phyloP scores from a whole-genome alignment of 129 eudicot species.

The Gnaphalium uliginosum region DNA sequence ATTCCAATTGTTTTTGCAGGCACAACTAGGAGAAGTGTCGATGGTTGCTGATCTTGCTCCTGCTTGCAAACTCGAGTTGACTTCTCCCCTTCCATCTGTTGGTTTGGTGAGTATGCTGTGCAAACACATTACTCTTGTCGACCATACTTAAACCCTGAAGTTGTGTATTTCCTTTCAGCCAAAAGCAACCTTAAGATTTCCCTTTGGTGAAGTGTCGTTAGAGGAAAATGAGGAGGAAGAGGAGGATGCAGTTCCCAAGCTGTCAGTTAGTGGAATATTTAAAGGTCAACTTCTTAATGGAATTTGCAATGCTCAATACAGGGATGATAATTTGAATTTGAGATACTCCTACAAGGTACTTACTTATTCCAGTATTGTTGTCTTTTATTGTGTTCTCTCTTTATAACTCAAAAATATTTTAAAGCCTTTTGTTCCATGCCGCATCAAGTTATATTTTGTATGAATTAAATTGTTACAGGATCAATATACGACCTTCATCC shows the following conservation, averaged over 20 bases:
- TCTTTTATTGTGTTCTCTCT: neutral
- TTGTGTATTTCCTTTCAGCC: conserved; percentile 46
- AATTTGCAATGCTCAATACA: conserved; percentile 64
- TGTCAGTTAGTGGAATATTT: conserved; percentile 63
- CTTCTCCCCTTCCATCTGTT: conserved; percentile 64
- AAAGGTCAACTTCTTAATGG: conserved; percentile 67
- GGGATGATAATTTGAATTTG: conserved; percentile 64
- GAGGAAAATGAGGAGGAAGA: conserved; percentile 72
- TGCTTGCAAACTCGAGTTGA: conserved; percentile 64
- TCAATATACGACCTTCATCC: conserved; percentile 68
- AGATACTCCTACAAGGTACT: conserved; percentile 80
- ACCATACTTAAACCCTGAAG: neutral
- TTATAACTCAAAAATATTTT: neutral
- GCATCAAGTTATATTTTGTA: conserved; percentile 1
- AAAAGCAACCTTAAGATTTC: conserved; percentile 70
- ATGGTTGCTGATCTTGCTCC: conserved; percentile 89
- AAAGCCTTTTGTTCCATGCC: conserved; percentile 1
- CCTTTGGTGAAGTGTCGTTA: conserved; percentile 80
- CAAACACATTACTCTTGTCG: neutral
- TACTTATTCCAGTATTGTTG: neutral
- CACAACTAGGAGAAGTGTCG: conserved; percentile 70
- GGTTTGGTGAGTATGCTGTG: conserved; percentile 67
- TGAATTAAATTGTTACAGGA: conserved; percentile 57
- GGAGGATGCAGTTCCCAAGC: conserved; percentile 48
- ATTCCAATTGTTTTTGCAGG: conserved; percentile 38